Base-by-base conservation (phyloP, 2,329 filamentous ascomycete species). In the Fusarium sp. region DNA sequence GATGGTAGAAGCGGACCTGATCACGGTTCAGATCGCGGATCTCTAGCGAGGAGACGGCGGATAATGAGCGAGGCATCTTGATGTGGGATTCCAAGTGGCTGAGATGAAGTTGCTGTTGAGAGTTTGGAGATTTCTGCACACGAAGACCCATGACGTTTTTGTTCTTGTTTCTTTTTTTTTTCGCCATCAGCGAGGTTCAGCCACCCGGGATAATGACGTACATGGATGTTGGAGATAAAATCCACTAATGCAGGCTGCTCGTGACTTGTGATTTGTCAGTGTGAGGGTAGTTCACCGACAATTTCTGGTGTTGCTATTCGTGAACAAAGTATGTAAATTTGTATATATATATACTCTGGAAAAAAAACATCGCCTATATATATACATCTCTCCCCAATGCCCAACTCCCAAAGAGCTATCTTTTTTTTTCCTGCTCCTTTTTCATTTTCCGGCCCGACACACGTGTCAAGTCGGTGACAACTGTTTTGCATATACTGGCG, bases 1-100 rank as follows among this genome's bases (percentile, higher is more conserved):
- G 68, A 10, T 71, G 68, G 11, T 67, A 71, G 41, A 70, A 69
- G 32, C 67, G 67, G 9, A 69, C 66, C 37, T 69, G 67, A 20
- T 69, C 67, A 27, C 67, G 41, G 6, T 70, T 70, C 0, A 69
- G 53, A 17, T 69, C 64, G 15, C 63, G 49, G 23, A 69, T 65
- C 43, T 69, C 67, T 1, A 69, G 39, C 1, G 67, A 67, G 11
- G 67, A 69, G 5, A 69, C 51, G 22, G 67, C 58, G 4, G 67
- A 70, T 13, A 69, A 19, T 35, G 66, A 70, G 45, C 67, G 67
- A 25, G 67, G 40, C 67, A 69, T 69, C 50, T 46, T 35, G 59
- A 63, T 44, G 35, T 35, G 47, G 32, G 49, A 32, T n/a, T 64
- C 58, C 7, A 63, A 48, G 22, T 63, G 44, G 50, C 60, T 63